Conservation (phyloP, 805 yeast genomes). For the Yamadazyma paraphyllophila region DNA sequence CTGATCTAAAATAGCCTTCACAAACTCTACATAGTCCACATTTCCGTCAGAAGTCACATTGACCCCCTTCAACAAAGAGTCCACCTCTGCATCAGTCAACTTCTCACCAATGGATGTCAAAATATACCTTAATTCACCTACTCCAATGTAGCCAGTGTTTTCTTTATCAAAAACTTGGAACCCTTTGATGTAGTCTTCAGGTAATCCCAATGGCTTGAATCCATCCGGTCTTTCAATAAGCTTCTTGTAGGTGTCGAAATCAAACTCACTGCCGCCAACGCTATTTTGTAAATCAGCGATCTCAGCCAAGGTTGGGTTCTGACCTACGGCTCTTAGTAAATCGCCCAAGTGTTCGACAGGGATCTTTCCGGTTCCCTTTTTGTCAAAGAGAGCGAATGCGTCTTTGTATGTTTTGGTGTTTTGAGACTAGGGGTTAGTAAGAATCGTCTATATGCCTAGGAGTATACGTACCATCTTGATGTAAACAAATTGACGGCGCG, state of each 20-base stretch:
- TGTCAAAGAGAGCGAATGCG: slow-evolving; percentile 95
- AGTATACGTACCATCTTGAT: neutral
- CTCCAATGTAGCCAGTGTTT: slow-evolving; percentile 91
- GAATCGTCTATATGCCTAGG: neutral
- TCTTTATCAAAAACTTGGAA: slow-evolving; percentile 98
- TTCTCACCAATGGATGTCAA: slow-evolving; percentile 96
- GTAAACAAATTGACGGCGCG: slow-evolving; percentile 1
- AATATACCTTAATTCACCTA: slow-evolving; percentile 94
- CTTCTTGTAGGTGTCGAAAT: slow-evolving; percentile 72
- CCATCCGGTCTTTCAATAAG: slow-evolving; percentile 85
- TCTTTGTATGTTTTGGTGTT: slow-evolving; percentile 64
- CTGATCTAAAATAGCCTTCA: slow-evolving; percentile 89
- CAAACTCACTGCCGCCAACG: slow-evolving; percentile 53
- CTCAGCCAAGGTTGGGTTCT: slow-evolving; percentile 94
- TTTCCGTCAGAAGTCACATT: slow-evolving; percentile 91
- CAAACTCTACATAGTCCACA: slow-evolving; percentile 92
- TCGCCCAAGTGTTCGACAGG: slow-evolving; percentile 86
- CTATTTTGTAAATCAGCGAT: slow-evolving; percentile 49
- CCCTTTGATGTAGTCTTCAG: slow-evolving; percentile 83
- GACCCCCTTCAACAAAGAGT: slow-evolving; percentile 93
- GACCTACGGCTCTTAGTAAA: slow-evolving; percentile 93
- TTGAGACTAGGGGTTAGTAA: slow-evolving; percentile 33
- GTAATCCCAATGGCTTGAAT: slow-evolving; percentile 82
- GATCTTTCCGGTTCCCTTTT: slow-evolving; percentile 91
- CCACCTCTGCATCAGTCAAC: slow-evolving; percentile 85